A percentile compares a stretch with the other conserved stretches of the same genome.
Conservation (phyloP, 2,329 filamentous ascomycete species). For the Colletotrichum viniferum region DNA sequence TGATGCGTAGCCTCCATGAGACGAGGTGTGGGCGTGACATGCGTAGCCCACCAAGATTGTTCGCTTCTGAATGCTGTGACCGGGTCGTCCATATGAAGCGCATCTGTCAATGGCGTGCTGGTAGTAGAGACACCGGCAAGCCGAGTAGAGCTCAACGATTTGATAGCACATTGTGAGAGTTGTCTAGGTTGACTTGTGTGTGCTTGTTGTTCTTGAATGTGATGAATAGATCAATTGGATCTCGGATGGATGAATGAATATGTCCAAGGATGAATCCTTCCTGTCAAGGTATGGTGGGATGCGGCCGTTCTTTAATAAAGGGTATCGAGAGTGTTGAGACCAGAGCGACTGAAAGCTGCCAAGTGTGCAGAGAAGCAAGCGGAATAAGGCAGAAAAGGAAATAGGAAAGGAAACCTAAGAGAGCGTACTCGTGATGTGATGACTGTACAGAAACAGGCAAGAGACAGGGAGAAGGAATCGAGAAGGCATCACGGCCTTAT, state of each 20-base stretch:
- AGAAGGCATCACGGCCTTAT: slow-evolving; percentile 62
- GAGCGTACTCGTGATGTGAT: slow-evolving; percentile 25
- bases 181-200: neutral
- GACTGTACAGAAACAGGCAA: slow-evolving; percentile 12
- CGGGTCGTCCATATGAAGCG: slow-evolving; percentile 72
- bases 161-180: slow-evolving; percentile 78
- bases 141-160: slow-evolving; percentile 83
- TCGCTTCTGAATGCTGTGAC: slow-evolving; percentile 74
- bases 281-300: slow-evolving; percentile 8
- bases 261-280: slow-evolving; percentile 10
- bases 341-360: slow-evolving; percentile 13
- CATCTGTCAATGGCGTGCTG: slow-evolving; percentile 86
- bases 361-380: slow-evolving; percentile 13
- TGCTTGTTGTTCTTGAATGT: neutral
- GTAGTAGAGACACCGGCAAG: slow-evolving; percentile 88
- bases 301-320: slow-evolving; percentile 3
- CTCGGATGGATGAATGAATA: neutral
- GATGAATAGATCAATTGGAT: neutral
- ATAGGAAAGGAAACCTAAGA: slow-evolving; percentile 25
- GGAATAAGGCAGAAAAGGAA: slow-evolving; percentile 28
- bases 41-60: slow-evolving; percentile 84
- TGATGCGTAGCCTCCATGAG: slow-evolving; percentile 40
- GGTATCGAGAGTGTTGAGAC: neutral
- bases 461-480: slow-evolving; percentile 27
- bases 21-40: slow-evolving; percentile 62